Conservation (phyloP, 2,329 filamentous ascomycete species). For the Epichloe elymi region DNA sequence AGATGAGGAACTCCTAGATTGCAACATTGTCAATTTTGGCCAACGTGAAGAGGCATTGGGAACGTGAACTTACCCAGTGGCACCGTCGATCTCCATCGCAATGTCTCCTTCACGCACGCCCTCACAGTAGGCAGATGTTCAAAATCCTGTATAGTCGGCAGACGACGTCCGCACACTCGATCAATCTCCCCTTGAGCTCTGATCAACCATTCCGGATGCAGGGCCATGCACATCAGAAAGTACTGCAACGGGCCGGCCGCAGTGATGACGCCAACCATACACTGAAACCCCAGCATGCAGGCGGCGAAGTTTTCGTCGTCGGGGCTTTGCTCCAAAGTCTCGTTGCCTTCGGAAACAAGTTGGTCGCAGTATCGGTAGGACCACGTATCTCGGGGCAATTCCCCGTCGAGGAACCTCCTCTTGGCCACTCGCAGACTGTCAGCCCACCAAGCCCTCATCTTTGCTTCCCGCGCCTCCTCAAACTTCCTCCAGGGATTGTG, state of each 20-base stretch:
- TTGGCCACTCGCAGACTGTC: conserved; percentile 28
- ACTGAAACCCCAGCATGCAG: conserved; percentile 39
- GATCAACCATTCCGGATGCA: conserved; percentile 38
- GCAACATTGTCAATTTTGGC: too few relatives aligned
- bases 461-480: conserved; percentile 29
- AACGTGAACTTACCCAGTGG: conserved; percentile 20
- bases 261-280: conserved; percentile 36
- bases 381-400: conserved; percentile 33
- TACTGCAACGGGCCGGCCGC: conserved; percentile 36
- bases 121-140: conserved; percentile 21
- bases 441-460: conserved; percentile 34
- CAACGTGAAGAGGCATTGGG: too few relatives aligned
- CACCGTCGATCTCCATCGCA: conserved; percentile 44
- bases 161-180: neutral
- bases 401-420: conserved; percentile 24
- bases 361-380: conserved; percentile 15
- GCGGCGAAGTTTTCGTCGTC: conserved; percentile 33
- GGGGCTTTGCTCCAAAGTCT: conserved; percentile 24
- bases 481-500: conserved; percentile 35
- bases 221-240: conserved; percentile 38
- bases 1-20: conserved; percentile 33
- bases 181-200: conserved; percentile 41
- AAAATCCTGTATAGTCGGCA: neutral
- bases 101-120: conserved; percentile 43
- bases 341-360: conserved; percentile 26